Conservation (phyloP, 2,329 filamentous ascomycete genomes). For the Talaromyces amestolkiae region DNA sequence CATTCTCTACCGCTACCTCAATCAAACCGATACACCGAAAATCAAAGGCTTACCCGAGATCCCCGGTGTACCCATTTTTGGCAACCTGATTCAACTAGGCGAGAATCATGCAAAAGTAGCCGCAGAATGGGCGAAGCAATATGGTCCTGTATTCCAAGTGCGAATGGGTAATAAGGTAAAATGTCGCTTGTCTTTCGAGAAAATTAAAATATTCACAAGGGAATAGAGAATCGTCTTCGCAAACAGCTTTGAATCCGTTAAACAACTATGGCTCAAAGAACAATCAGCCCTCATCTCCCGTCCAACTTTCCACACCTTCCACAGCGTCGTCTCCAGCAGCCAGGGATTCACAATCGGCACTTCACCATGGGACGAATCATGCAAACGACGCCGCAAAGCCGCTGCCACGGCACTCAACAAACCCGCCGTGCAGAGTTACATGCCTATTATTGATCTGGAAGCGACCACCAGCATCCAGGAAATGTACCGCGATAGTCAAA, state of each 20-base stretch:
- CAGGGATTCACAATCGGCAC: conserved; percentile 81
- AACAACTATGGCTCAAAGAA: conserved; percentile 71
- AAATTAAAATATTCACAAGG: background rate
- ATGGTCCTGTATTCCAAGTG: conserved; percentile 62
- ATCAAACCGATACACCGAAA: conserved; percentile 57
- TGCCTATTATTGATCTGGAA: conserved; percentile 79
- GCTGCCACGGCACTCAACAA: conserved; percentile 76
- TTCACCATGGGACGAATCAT: conserved; percentile 79
- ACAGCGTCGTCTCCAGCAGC: conserved; percentile 71
- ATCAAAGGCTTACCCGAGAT: conserved; percentile 63
- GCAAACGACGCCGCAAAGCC: conserved; percentile 72
- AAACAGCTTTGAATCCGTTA: conserved; percentile 73
- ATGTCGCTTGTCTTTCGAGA: background rate
- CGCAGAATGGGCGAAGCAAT: conserved; percentile 58
- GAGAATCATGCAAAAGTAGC: conserved; percentile 56
- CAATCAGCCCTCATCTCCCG: conserved; percentile 75
- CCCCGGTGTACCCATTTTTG: conserved; percentile 61
- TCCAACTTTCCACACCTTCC: conserved; percentile 77
- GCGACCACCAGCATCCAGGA: conserved; percentile 70
- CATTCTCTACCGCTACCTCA: conserved; percentile 43
- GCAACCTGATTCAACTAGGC: conserved; percentile 61
- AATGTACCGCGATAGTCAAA: conserved; percentile 62
- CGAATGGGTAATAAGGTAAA: conserved; percentile 65
- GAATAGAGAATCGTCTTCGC: conserved; percentile 68
- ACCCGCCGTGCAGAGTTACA: conserved; percentile 72